Conservation (phyloP, 352 stramenopile genomes). For the Globisporangium nagaii region DNA sequence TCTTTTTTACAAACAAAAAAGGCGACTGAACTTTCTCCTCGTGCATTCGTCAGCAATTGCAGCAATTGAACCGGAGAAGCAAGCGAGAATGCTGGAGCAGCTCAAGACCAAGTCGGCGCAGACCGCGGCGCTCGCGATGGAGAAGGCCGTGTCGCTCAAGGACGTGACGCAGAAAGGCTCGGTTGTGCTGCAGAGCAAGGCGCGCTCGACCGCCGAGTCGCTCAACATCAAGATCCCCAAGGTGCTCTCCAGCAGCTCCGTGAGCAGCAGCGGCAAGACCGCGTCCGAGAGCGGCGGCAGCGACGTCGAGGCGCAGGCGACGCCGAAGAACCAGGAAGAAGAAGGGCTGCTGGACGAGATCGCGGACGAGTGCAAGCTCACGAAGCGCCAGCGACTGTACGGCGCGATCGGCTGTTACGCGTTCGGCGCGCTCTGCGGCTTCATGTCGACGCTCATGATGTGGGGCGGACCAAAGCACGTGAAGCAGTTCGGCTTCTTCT, state of each 20-base stretch:
- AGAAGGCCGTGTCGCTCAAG: slow-evolving; percentile 51
- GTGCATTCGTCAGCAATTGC: no score
- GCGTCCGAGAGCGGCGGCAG: slow-evolving; percentile 34
- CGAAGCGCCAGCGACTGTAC: slow-evolving; percentile 75
- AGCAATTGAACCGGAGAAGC: slow-evolving; percentile 4
- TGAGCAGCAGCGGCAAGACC: slow-evolving; percentile 13
- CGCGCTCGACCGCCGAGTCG: slow-evolving; percentile 33
- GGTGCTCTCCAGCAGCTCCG: slow-evolving; percentile 23
- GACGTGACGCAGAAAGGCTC: slow-evolving; percentile 52
- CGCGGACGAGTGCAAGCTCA: slow-evolving; percentile 66
- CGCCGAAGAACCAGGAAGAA: slow-evolving; percentile 54
- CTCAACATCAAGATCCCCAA: slow-evolving; percentile 47
- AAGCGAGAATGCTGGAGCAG: slow-evolving; percentile 48
- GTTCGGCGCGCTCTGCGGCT: slow-evolving; percentile 65
- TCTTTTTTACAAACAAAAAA: no score
- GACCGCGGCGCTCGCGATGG: slow-evolving; percentile 42
- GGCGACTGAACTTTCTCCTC: slow-evolving; percentile 1
- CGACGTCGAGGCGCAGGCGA: slow-evolving; percentile 12
- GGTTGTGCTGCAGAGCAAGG: slow-evolving; percentile 41
- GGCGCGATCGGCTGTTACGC: slow-evolving; percentile 66
- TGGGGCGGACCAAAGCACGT: slow-evolving; percentile 74
- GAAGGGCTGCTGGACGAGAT: slow-evolving; percentile 71
- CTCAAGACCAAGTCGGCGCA: slow-evolving; percentile 57
- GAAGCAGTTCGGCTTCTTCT: slow-evolving; percentile 86
- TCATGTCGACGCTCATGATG: slow-evolving; percentile 78